Conservation (phyloP, 257 asterid genomes). For the Leptodermis oblonga region DNA sequence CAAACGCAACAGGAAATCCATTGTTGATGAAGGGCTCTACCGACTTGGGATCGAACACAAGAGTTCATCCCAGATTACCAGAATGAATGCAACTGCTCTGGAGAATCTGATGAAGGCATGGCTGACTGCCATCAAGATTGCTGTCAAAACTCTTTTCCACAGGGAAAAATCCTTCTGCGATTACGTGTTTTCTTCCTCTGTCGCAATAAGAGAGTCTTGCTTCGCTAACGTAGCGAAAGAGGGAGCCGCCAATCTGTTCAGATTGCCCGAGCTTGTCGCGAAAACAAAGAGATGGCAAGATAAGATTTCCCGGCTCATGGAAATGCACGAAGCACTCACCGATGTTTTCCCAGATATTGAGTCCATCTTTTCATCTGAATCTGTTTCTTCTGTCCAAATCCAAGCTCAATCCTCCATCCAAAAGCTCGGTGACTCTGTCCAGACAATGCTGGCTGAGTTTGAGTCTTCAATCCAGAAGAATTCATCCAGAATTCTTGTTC, state of each 20-base stretch:
- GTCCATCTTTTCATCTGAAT: slow-evolving; percentile 43
- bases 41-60: slow-evolving; percentile 41
- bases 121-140: slow-evolving; percentile 40
- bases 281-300: slow-evolving; percentile 45
- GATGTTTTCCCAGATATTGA: slow-evolving; percentile 57
- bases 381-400: slow-evolving; percentile 39
- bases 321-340: slow-evolving; percentile 36
- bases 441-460: slow-evolving; percentile 39
- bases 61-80: slow-evolving; percentile 35
- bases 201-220: slow-evolving; percentile 51
- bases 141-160: slow-evolving; percentile 41
- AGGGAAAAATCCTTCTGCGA: slow-evolving; percentile 63
- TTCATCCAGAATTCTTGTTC: slow-evolving; percentile 30
- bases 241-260: slow-evolving; percentile 46
- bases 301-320: slow-evolving; percentile 32
- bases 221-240: slow-evolving; percentile 38
- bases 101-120: slow-evolving; percentile 41
- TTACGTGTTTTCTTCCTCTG: slow-evolving; percentile 43
- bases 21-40: slow-evolving; percentile 50
- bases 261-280: slow-evolving; percentile 52
- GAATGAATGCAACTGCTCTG: slow-evolving; percentile 32
- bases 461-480: slow-evolving; percentile 51
- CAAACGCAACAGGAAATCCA: slow-evolving; percentile 42
- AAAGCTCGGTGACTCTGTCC: slow-evolving; percentile 39
- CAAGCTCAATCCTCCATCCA: slow-evolving; percentile 49